Evolutionary conservation across 345 rosid genomes (phyloP).

Genomic region (Iberis pinnata): DNA sequence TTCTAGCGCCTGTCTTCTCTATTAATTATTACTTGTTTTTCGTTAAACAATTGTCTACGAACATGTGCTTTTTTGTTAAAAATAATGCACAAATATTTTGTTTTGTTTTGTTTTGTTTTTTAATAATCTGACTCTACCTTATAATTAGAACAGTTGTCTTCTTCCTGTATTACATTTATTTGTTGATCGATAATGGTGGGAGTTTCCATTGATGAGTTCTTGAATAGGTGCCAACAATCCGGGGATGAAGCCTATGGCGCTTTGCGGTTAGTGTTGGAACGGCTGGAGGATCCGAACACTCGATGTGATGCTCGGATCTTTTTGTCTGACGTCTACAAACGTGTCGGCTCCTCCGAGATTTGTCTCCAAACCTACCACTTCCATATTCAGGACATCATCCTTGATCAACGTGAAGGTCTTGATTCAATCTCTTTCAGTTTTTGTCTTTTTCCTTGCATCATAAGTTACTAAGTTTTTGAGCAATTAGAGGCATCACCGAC

Average conservation of each 20-base stretch:
- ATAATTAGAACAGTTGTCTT: too few relatives aligned
- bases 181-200: slow-evolving; percentile 15
- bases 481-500: too few relatives aligned
- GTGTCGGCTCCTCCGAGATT: slow-evolving; percentile 43
- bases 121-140: too few relatives aligned
- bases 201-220: slow-evolving; percentile 49
- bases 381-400: slow-evolving; percentile 61
- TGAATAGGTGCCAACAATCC: slow-evolving; percentile 63
- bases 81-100: too few relatives aligned
- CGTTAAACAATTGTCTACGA: too few relatives aligned
- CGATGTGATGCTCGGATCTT: slow-evolving; percentile 57
- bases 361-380: slow-evolving; percentile 65
- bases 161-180: too few relatives aligned
- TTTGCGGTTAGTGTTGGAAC: slow-evolving; percentile 55
- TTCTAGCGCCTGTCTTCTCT: too few relatives aligned
- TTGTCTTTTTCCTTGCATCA: neutral
- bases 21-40: too few relatives aligned
- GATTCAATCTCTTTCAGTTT: too few relatives aligned
- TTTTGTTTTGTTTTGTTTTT: too few relatives aligned
- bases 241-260: slow-evolving; percentile 86
- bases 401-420: slow-evolving; percentile 66
- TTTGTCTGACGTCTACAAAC: slow-evolving; percentile 53
- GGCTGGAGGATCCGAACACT: slow-evolving; percentile 65
- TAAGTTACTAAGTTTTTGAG: neutral
- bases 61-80: too few relatives aligned